Conservation (phyloP, 345 rosid species). For the Gossypium australe region DNA sequence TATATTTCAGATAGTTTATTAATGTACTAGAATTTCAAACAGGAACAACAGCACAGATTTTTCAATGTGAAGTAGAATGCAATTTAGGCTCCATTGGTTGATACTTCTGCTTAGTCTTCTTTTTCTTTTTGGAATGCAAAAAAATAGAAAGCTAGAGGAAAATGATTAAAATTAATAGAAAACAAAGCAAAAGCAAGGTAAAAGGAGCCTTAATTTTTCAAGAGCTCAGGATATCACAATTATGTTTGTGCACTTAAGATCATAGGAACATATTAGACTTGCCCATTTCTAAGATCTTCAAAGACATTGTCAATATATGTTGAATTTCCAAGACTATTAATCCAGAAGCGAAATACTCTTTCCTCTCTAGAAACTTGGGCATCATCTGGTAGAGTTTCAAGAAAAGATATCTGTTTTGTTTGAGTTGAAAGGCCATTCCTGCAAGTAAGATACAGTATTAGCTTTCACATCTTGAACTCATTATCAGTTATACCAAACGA, state of each 20-base stretch:
- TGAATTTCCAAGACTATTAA: conserved; percentile 84
- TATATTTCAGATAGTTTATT: background rate
- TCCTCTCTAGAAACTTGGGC: conserved; percentile 88
- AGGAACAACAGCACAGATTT: too few species aligned
- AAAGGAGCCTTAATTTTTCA: too few species aligned
- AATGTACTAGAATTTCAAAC: background rate
- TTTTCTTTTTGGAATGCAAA: too few species aligned
- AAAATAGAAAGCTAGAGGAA: too few species aligned
- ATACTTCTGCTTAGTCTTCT: too few species aligned
- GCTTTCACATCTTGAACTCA: background rate
- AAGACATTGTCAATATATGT: conserved; percentile 72
- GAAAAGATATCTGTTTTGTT: conserved; percentile 79
- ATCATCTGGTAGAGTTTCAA: conserved; percentile 73
- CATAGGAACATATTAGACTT: conserved; percentile 10
- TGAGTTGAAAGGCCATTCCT: conserved; percentile 50
- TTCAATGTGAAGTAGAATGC: too few species aligned
- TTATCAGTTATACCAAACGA: background rate
- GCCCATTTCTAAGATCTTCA: conserved; percentile 98
- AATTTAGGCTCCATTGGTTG: too few species aligned
- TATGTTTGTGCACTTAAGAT: too few species aligned
- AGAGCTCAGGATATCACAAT: too few species aligned
- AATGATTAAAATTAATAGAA: too few species aligned
- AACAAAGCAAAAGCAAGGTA: too few species aligned
- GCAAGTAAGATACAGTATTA: conserved; percentile 17
- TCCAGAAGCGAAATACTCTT: conserved; percentile 90